Evolutionary conservation across 2,329 filamentous ascomycete genomes (phyloP), one percentile per base, ranked within the genome.

Genomic region (Stemphylium beticola): DNA sequence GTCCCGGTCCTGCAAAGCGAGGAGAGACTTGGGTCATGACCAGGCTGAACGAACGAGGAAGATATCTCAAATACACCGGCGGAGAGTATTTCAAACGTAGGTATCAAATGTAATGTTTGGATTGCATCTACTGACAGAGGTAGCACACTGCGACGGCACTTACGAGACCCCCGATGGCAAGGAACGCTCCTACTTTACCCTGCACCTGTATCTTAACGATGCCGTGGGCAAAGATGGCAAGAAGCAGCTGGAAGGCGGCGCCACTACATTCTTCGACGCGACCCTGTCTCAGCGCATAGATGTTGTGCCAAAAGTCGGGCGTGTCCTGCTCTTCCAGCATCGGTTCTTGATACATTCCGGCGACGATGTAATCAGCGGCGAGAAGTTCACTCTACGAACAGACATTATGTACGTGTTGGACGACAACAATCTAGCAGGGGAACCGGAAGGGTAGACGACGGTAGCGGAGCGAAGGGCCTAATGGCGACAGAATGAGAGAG

Each of bases 41-140:
- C 9, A 71, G 87, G 9, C 71, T 91, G 37, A 95, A 95, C 71
- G 84, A 92, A 69, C 78, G 90, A 32, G 82, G 93, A 82, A 79
- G 91, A 24, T 93, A 93, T 65, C 76, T 96, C 45, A 87, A 85
- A 66, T 95, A 95, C 70, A 81, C 81, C 0, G 76, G 80, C 0
- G 90, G 89, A 0, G 86, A 92, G 65, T 93, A 87, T 69, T 95
- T 96, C 66, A 83, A 81, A 56, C 81, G 79, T 72, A 63, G 33
- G 65, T 60, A 34, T 42, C 8, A 15, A 11, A 14, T 18, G 34
- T 8, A 10, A 8, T 41, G 1, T 4, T 31, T 42, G 15, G 8
- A 24, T 46, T 12, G 26, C 29, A 38, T 42, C 15, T 48, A 36
- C 59, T 71, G 43, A 73, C 47, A 20, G 32, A 20, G 17, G 15